These are phyloP conservation scores for Lepiota subincarnata DNA, from an alignment of 768 basidiomycete genomes.

Conservation along the genomic window DNA sequence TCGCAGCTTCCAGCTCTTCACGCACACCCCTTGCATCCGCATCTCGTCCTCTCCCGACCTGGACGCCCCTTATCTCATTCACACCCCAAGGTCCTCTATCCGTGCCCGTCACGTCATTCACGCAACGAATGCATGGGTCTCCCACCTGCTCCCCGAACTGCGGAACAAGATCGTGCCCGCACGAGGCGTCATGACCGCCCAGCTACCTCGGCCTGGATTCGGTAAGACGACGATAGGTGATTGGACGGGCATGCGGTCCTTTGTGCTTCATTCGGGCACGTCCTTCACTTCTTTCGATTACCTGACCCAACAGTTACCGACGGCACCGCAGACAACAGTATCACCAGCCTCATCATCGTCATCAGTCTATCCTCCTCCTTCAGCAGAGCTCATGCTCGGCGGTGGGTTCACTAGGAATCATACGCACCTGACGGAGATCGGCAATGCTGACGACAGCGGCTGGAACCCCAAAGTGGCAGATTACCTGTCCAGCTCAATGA, in stretches of 20 bases:
- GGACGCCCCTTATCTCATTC: slow-evolving; percentile 41
- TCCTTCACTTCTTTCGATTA: slow-evolving; percentile 53
- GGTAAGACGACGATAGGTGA: slow-evolving; percentile 14
- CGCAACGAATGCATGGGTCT: slow-evolving; percentile 81
- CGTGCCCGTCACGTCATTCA: slow-evolving; percentile 65
- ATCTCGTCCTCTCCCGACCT: slow-evolving; percentile 29
- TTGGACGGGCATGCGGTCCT: slow-evolving; percentile 48
- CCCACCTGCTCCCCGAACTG: slow-evolving; percentile 64
- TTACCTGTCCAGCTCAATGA: slow-evolving; percentile 38
- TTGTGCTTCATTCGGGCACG: slow-evolving; percentile 50
- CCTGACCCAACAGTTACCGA: slow-evolving; percentile 53
- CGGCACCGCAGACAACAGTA: not conserved
- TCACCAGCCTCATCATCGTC: too few species aligned
- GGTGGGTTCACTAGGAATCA: slow-evolving; percentile 44
- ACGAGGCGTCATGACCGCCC: slow-evolving; percentile 62
- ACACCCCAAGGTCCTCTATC: slow-evolving; percentile 58
- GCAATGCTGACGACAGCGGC: slow-evolving; percentile 32
- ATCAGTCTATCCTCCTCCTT: slow-evolving; percentile 12
- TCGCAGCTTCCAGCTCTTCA: slow-evolving; percentile 52
- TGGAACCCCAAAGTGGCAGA: slow-evolving; percentile 24
- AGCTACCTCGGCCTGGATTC: slow-evolving; percentile 43
- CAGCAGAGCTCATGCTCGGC: slow-evolving; percentile 64
- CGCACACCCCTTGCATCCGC: slow-evolving; percentile 57
- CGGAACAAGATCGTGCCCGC: slow-evolving; percentile 59
- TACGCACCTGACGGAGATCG: slow-evolving; percentile 30